These are phyloP conservation scores for Tuber indicum DNA, from an alignment of 495 filamentous ascomycete genomes.

Conservation along the genomic window DNA sequence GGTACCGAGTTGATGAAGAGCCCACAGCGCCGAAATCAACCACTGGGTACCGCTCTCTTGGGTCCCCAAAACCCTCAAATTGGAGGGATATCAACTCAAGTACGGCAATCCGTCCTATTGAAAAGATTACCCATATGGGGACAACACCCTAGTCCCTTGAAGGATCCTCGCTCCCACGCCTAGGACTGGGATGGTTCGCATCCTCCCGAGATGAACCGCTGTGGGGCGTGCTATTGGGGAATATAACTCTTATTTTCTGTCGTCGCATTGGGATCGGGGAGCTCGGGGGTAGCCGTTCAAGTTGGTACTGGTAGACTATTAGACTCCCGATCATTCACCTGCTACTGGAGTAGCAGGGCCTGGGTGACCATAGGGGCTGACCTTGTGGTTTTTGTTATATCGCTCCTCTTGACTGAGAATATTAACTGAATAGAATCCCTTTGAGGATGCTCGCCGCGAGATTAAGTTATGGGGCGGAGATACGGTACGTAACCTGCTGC, in stretches of 20 bases:
- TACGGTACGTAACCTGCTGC: no score
- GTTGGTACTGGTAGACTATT: not conserved
- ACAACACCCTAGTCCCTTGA: not conserved
- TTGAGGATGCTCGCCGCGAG: not conserved
- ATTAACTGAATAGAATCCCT: not conserved
- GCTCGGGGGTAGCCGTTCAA: not conserved
- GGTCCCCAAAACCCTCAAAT: not conserved
- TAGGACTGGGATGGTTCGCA: not conserved
- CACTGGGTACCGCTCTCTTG: not conserved
- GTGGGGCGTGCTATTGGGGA: not conserved
- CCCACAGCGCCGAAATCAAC: not conserved
- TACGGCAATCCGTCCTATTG: not conserved
- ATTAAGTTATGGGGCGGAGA: no score
- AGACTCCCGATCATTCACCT: no score
- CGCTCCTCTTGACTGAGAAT: not conserved
- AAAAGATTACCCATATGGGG: not conserved
- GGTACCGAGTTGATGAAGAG: not conserved
- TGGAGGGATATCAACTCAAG: not conserved
- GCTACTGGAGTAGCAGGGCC: not conserved
- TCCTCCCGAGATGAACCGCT: not conserved
- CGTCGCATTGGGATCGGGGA: not conserved
- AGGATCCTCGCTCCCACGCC: not conserved
- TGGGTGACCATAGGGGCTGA: not conserved
- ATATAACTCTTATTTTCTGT: not conserved
- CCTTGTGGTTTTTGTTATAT: not conserved